A percentile compares a stretch with the other conserved stretches of the same genome.
These are phyloP conservation scores for Boletus bicolor DNA, from an alignment of 768 basidiomycete species.

Conservation along the genomic window DNA sequence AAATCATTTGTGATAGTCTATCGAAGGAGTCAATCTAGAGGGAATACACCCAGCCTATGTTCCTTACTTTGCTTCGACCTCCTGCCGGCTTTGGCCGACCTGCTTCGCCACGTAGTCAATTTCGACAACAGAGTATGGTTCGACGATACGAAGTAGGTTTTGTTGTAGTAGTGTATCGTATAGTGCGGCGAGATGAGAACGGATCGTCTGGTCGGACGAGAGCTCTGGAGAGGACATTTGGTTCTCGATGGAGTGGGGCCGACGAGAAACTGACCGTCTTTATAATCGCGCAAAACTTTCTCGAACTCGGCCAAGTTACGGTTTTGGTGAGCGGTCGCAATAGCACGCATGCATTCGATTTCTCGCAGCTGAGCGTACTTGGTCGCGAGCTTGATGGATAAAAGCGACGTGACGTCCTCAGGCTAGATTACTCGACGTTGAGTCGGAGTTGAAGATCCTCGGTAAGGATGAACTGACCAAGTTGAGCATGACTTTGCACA, in stretches of 20 bases:
- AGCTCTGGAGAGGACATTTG: slow-evolving; percentile 56
- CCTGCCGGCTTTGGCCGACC: slow-evolving; percentile 84
- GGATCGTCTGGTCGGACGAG: slow-evolving; percentile 92
- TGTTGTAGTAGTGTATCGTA: slow-evolving; percentile 97
- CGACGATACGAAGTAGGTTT: slow-evolving; percentile 91
- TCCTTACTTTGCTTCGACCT: slow-evolving; percentile 86
- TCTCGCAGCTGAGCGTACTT: slow-evolving; percentile 87
- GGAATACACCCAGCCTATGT: neutral
- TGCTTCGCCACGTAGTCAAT: slow-evolving; percentile 81
- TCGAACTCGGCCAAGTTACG: slow-evolving; percentile 90
- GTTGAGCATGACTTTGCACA: slow-evolving; percentile 98
- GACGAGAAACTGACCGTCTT: slow-evolving; percentile 51
- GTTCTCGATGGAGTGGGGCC: neutral
- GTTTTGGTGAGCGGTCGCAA: slow-evolving; percentile 91
- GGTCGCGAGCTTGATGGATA: slow-evolving; percentile 81
- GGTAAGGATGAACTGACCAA: slow-evolving; percentile 52
- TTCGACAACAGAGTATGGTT: slow-evolving; percentile 93
- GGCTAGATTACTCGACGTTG: slow-evolving; percentile 48
- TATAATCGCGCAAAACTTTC: slow-evolving; percentile 80
- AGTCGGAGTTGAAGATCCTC: neutral
- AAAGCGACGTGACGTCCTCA: slow-evolving; percentile 86
- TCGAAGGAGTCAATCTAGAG: slow-evolving; percentile 2
- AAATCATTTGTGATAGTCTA: slow-evolving; percentile 96
- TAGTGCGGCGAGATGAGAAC: slow-evolving; percentile 87
- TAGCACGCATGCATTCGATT: slow-evolving; percentile 93